These are phyloP conservation scores for Chrysosporium keratinophilum DNA, from an alignment of 2,329 filamentous ascomycete genomes.

Conservation along the genomic window DNA sequence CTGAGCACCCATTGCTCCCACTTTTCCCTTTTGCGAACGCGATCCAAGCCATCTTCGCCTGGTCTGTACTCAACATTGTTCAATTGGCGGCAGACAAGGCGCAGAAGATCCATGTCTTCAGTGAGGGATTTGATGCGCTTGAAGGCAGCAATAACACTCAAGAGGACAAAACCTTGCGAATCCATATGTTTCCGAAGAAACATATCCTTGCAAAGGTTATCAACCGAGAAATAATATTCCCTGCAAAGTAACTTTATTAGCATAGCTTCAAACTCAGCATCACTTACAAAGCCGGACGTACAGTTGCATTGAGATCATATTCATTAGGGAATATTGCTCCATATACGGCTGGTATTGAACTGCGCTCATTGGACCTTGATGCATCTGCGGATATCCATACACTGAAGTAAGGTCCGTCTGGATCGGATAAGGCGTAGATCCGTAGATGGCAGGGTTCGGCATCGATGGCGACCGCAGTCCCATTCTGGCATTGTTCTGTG, in stretches of 20 bases:
- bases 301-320: slow-evolving; percentile 52
- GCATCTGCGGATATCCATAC: slow-evolving; percentile 48
- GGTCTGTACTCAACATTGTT: slow-evolving; percentile 61
- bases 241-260: slow-evolving; percentile 41
- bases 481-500: slow-evolving; percentile 41
- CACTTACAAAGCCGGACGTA: slow-evolving; percentile 23
- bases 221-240: slow-evolving; percentile 94
- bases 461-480: slow-evolving; percentile 53
- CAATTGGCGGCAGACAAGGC: slow-evolving; percentile 63
- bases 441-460: slow-evolving; percentile 45
- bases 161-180: slow-evolving; percentile 77
- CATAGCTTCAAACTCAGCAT: slow-evolving; percentile 1
- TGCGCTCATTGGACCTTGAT: slow-evolving; percentile 46
- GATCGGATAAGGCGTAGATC: slow-evolving; percentile 31
- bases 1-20: slow-evolving; percentile 75
- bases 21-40: slow-evolving; percentile 60
- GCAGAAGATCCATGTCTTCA: slow-evolving; percentile 61
- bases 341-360: slow-evolving; percentile 49
- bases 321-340: slow-evolving; percentile 47
- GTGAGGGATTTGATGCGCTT: slow-evolving; percentile 68
- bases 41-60: slow-evolving; percentile 66
- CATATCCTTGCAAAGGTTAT: slow-evolving; percentile 89
- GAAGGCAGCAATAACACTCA: slow-evolving; percentile 74
- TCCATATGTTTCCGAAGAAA: slow-evolving; percentile 90
- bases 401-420: slow-evolving; percentile 41